Percentiles rank a stretch among this genome's conserved stretches.
phyloP scores from a whole-genome alignment of 768 basidiomycete species.

The Leccinellum albellum region DNA sequence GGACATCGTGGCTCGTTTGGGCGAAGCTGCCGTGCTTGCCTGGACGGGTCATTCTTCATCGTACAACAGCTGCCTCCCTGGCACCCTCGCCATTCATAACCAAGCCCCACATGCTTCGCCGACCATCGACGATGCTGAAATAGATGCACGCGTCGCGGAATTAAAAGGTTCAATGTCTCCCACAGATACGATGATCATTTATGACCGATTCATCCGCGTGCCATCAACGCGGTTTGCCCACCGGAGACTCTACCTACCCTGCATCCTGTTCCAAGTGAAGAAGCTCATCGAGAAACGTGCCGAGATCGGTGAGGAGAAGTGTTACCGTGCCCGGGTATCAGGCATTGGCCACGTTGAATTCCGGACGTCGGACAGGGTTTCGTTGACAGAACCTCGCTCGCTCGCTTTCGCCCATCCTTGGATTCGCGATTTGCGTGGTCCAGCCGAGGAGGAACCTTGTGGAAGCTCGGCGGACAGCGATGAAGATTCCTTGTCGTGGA shows the following conservation, averaged over 20 bases:
- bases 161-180: neutral
- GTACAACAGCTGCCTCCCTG: slow-evolving; percentile 14
- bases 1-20: slow-evolving; percentile 6
- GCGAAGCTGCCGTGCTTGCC: slow-evolving; percentile 3
- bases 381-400: neutral
- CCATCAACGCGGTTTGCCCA: neutral
- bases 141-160: neutral
- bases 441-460: neutral
- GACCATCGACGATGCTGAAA: neutral
- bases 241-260: slow-evolving; percentile 7
- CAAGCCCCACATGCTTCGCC: neutral
- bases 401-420: slow-evolving; percentile 10
- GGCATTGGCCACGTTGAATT: slow-evolving; percentile 4
- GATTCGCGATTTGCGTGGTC: slow-evolving; percentile 6
- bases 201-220: neutral
- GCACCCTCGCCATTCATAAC: neutral
- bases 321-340: slow-evolving; percentile 1
- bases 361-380: neutral
- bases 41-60: slow-evolving; percentile 8
- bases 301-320: neutral
- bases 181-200: neutral
- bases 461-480: neutral
- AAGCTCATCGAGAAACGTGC: neutral
- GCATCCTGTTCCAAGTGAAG: slow-evolving; percentile 6
- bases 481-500: neutral